Base-by-base conservation (phyloP, 257 asterid genomes). In the Haberlea rhodopensis region DNA sequence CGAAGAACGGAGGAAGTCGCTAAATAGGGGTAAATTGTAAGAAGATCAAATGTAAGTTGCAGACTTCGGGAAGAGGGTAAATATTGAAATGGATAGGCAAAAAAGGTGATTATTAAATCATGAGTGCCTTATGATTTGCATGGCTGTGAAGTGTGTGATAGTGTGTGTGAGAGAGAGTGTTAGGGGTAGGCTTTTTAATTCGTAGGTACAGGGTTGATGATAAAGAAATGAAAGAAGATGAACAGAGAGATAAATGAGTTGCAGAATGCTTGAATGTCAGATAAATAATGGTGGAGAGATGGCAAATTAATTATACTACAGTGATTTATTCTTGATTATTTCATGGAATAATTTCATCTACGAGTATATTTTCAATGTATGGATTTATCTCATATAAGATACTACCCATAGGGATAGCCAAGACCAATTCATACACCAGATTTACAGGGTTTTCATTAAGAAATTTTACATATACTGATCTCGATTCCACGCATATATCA, bases 111-210 rank as follows among this genome's bases (percentile, higher is more conserved):
- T 80, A 82, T 78, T 74, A 54, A 59, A 64, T 77, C 78, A 83
- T 85, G 88, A 85, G 83, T 83, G 70, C 71, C 74, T 69, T 68
- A 80, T 85, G 81, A 87, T 82, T 73, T 80, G 85, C 87, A 82
- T 77, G 86, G 69, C 21, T 68, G 52, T 43, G 51, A 29, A 18
- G 8, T 40, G 15, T 8, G 31, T 9, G 25, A 6, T 53, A 45
- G 63, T 23, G 68, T 64, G 73, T 56, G 71, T 37, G 67, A 67
- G 68, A 53, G 73, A 6, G 59, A 46, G 34, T 18, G 72, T n/a
- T n/a, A n/a, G n/a, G n/a, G 27, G 49, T 76, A 79, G 73, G 78
- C 79, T 67, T 81, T 73, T 75, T 61, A 37, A 13, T 5, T 22
- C 53, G 71, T 61, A 61, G 67, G 60, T 56, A 16, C 69, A 56